Evolutionary conservation across 2,329 filamentous ascomycete species (phyloP).

Genomic region (Arthrobotrys sinensis): DNA sequence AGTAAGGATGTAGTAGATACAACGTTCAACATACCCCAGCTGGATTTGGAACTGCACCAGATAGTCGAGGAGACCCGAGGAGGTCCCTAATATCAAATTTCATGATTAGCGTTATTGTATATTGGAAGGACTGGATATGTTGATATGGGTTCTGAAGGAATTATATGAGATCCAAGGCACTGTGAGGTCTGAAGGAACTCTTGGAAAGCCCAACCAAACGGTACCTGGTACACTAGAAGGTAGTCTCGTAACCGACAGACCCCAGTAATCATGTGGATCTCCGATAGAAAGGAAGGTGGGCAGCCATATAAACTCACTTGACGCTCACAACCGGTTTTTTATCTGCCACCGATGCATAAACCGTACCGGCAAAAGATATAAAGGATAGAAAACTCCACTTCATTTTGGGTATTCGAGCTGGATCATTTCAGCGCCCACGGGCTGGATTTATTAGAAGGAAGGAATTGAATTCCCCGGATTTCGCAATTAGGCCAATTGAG

Average conservation of each 20-base stretch:
- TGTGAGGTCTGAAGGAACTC: background rate
- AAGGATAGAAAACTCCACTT: conserved; percentile 31
- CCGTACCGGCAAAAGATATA: conserved; percentile 1
- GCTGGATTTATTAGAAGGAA: background rate
- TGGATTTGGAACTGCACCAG: conserved; percentile 78
- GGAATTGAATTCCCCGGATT: conserved; percentile 3
- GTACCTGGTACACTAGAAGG: background rate
- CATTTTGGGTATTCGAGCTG: conserved; percentile 22
- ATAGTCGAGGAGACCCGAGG: conserved; percentile 81
- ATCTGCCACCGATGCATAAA: conserved; percentile 11
- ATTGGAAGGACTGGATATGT: background rate
- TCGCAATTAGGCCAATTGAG: conserved; percentile 6
- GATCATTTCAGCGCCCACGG: conserved; percentile 10
- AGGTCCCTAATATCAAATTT: conserved; percentile 82
- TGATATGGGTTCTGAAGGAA: background rate
- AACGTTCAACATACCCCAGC: conserved; percentile 75
- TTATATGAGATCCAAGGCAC: background rate
- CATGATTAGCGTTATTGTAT: conserved; percentile 67
- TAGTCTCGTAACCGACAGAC: background rate
- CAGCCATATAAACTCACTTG: conserved; percentile 35
- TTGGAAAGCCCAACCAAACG: background rate
- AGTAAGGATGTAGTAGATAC: conserved; percentile 71
- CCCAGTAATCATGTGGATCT: conserved; percentile 14
- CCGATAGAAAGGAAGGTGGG: conserved; percentile 35
- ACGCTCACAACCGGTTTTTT: conserved; percentile 14